These are phyloP conservation scores for Paracamarosporium sp. DNA, from an alignment of 2,329 filamentous ascomycete genomes.

Conservation along the genomic window DNA sequence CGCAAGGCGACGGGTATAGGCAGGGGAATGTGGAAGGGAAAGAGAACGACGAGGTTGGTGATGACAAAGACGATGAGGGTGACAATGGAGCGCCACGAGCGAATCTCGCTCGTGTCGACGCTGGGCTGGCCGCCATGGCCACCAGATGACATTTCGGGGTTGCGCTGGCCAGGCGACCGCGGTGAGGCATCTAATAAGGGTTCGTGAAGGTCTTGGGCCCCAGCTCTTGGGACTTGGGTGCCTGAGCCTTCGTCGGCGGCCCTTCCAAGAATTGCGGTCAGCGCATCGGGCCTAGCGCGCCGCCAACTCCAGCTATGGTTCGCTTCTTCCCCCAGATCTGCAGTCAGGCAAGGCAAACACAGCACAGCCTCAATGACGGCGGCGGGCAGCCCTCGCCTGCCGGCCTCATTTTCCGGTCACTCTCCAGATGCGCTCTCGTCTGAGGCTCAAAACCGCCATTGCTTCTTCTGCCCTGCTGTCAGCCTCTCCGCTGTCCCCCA, in stretches of 20 bases:
- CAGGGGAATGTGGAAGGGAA: conserved; percentile 70
- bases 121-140: conserved; percentile 16
- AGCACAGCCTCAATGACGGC: conserved; percentile 8
- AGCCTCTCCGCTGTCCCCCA: conserved; percentile 12
- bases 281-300: neutral
- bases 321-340: neutral
- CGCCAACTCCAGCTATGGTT: neutral
- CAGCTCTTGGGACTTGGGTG: neutral
- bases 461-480: conserved; percentile 2
- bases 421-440: neutral
- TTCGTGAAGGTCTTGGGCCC: neutral
- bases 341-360: neutral
- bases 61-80: conserved; percentile 73
- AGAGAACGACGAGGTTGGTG: conserved; percentile 73
- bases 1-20: conserved; percentile 59
- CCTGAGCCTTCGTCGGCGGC: neutral
- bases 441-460: conserved; percentile 4
- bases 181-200: neutral
- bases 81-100: conserved; percentile 71
- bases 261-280: neutral
- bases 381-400: neutral
- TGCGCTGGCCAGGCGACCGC: neutral
- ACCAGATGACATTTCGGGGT: conserved; percentile 6
- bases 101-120: conserved; percentile 64
- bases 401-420: conserved; percentile 2